Base-by-base conservation (phyloP, 1,139 yeast species). In the Hanseniaspora uvarum region DNA sequence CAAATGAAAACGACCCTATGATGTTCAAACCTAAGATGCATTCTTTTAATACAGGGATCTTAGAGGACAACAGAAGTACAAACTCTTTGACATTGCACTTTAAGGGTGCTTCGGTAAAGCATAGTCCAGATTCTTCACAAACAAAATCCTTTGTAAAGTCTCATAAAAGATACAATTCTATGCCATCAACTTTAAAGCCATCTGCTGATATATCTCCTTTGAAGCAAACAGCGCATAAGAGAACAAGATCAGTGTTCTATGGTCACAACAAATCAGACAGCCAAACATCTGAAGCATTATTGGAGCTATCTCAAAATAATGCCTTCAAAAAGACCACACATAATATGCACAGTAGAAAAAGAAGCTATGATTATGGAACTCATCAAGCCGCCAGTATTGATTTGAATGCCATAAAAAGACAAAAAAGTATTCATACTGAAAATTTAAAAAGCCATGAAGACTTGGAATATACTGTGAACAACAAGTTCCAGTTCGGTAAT, bases 141-240 rank as follows among this genome's bases (percentile, higher is more conserved):
- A 46, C 30, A 19, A 36, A 28, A 26, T 18, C 31, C 4, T 53
- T 50, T 39, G 33, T 52, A n/a, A 52, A 53, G 12, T 26, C 55
- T 1, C 61, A 59, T 28, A 55, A 56, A 21, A 53, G 61, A 46
- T 63, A 63, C 31, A 58, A 59, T 10, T 65, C 68, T 21, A 51
- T 66, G 28, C 69, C 68, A 40, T 16, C 50, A 21, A 48, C 36
- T 31, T 53, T 53, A 47, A 48, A 56, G 31, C 56, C 52, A 8
- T 55, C 57, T 30, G 46, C 54, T 3, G 33, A 40, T 8, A 26
- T 51, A n/a, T 33, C 46, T 3, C 26, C 45, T 24, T 36, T 24
- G 4, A 51, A 30, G 8, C 3, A 34, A 7, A 6, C 10, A 33
- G 8, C 23, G 3, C 48, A 34, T 16, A 37, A 37, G 30, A 38